Base-by-base conservation (phyloP, 2,329 filamentous ascomycete species). In the Cytospora piceicola region DNA sequence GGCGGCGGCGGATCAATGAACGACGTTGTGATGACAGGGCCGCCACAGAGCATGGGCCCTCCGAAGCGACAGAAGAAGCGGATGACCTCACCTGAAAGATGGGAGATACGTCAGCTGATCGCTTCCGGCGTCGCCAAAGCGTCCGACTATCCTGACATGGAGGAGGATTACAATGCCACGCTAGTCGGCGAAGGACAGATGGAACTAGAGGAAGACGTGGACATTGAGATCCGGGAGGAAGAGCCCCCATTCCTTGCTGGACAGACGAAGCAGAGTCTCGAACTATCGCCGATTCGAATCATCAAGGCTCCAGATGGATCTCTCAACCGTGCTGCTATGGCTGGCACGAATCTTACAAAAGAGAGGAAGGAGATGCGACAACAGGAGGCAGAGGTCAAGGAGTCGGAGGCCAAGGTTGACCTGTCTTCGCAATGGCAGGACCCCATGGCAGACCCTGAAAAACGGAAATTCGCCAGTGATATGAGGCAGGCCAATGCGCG, bases 281-380 rank as follows among this genome's bases (percentile, higher is more conserved):
- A 99, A 73, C 80, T 99, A 4, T 97, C 94, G 2, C 95, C 95
- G 0, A 99, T 99, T 68, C 87, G 96, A 69, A 94, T 99, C 27
- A 92, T 99, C 72, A 98, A 98, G 78, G 95, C 95, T 1, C 96
- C 95, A 0, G 95, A 99, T 77, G 95, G 95, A n/a, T 98, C 94
- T 4, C 89, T 99, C 77, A 99, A 99, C 75, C 87, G 95, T 73
- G 93, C 96, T 57, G 96, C 96, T 20, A 97, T 98, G 91, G 90
- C 94, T 11, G 94, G 95, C 54, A 94, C 94, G 20, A 85, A 89
- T 5, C 79, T 99, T 17, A 92, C 94, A 4, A 96, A 95, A 75
- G 95, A 99, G 75, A 85, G 95, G 61, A 89, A 93, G 75, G 95
- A 99, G 67, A 72, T 97, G 70, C 88, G 92, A 67, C 92, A 97